Base-by-base conservation (phyloP, 305 asterid species). In the Petunia hybrid region DNA sequence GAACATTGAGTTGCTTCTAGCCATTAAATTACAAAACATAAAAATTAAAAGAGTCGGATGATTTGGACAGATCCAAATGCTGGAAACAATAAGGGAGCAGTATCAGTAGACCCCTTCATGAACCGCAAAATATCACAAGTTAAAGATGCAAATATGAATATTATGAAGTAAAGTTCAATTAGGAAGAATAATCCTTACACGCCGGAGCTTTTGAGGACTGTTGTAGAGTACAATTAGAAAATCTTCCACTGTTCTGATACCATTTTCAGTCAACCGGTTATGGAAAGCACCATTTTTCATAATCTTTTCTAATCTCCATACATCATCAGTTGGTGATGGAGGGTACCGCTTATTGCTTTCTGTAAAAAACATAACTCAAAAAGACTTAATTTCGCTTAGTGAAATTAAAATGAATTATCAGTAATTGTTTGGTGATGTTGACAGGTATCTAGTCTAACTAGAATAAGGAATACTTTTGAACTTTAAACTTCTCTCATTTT, bases 311-410 rank as follows among this genome's bases (percentile, higher is more conserved):
- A 95, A 90, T 76, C 99, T 87, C 99, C 98, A 95, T 57, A 95
- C 95, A 79, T 95, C 96, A 83, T 95, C 98, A 2, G 81, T 67
- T 56, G 93, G 98, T 40, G 88, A 88, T 83, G 99, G 99, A 71
- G 99, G 99, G 86, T 94, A 90, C 88, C 93, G 99, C 90, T 95
- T 95, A 92, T 95, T 94, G 92, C 89, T 91, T 92, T 90, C 99
- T 95, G 69, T 4, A 56, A 64, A 77, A 16, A 63, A 35, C 39
- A 41, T 14, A 67, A 67, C 75, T 41, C 0, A 66, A 41, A 41
- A 8, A 10, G 43, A 66, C 35, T 66, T 53, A 14, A 67, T 67
- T 14, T 2, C 22, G 10, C 13, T 55, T 55, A 8, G 14, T 51
- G 56, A 51, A 51, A 51, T 9, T 22, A 22, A 22, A 22, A 22